Percentiles rank a stretch among this genome's conserved stretches.
These are phyloP conservation scores for Trapa bicornis DNA, from an alignment of 345 rosid genomes.

Conservation along the genomic window DNA sequence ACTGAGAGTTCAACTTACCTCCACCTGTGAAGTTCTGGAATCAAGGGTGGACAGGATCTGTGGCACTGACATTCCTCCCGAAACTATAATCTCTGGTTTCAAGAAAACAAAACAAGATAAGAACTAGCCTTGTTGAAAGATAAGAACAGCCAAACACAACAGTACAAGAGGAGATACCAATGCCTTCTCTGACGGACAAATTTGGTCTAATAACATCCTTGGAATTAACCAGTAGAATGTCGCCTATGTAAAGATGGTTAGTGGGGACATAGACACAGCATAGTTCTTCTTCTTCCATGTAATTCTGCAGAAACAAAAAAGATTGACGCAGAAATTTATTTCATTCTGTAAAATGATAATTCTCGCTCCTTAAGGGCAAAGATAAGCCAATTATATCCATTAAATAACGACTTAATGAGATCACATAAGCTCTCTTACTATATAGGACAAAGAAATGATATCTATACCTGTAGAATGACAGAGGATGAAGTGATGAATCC, in stretches of 20 bases:
- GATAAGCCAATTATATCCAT: not conserved
- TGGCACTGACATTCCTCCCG: slow-evolving; percentile 99
- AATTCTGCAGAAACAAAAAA: slow-evolving; percentile 40
- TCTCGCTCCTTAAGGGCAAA: not conserved
- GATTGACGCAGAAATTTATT: not conserved
- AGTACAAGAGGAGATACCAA: slow-evolving; percentile 42
- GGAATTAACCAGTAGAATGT: slow-evolving; percentile 66
- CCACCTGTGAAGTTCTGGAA: slow-evolving; percentile 26
- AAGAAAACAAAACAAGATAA: not conserved
- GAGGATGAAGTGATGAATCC: slow-evolving; percentile 86
- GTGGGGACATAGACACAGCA: slow-evolving; percentile 97
- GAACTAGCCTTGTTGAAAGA: not conserved
- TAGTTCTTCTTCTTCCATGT: slow-evolving; percentile 83
- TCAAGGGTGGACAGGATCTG: slow-evolving; percentile 69
- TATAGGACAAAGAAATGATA: slow-evolving; percentile 1
- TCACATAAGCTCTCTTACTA: not conserved
- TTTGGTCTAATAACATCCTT: slow-evolving; percentile 92
- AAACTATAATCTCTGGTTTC: slow-evolving; percentile 84
- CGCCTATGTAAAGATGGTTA: slow-evolving; percentile 96
- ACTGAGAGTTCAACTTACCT: slow-evolving; percentile 52
- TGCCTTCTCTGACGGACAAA: slow-evolving; percentile 96
- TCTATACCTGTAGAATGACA: slow-evolving; percentile 65
- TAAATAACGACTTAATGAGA: not conserved
- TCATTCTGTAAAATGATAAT: not conserved
- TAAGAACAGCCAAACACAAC: not conserved